phyloP scores from a whole-genome alignment of 1,284 basidiomycete species.

The Tilletia setariae region DNA sequence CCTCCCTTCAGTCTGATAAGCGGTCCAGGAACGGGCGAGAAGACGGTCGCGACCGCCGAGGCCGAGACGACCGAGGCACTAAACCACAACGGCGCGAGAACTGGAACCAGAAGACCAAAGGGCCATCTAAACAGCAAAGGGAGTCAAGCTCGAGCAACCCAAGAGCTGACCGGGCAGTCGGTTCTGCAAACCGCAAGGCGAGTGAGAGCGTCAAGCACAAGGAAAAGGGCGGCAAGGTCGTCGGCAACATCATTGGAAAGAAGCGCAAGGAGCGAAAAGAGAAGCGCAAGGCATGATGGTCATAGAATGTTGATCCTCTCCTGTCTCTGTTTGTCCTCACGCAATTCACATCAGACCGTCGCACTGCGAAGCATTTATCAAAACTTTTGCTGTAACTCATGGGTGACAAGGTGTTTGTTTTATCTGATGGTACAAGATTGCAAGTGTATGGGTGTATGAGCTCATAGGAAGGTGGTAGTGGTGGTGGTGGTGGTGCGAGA shows the following conservation, averaged over 20 bases:
- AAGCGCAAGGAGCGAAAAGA: slow-evolving; percentile 43
- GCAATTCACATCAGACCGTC: too few species aligned
- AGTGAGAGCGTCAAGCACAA: slow-evolving; percentile 18
- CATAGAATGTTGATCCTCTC: too few species aligned
- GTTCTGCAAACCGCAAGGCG: slow-evolving; percentile 5
- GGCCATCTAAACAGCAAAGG: neutral
- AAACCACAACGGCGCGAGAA: slow-evolving; percentile 15
- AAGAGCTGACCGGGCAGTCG: neutral
- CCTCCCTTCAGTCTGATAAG: neutral
- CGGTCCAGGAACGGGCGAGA: neutral
- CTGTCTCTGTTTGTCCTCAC: too few species aligned
- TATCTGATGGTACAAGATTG: too few species aligned
- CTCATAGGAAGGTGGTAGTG: too few species aligned
- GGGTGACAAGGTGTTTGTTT: too few species aligned
- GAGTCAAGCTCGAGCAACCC: neutral
- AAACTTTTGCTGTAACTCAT: too few species aligned
- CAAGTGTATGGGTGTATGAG: too few species aligned
- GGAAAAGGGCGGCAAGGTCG: slow-evolving; percentile 20
- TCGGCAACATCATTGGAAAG: slow-evolving; percentile 47
- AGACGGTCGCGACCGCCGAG: neutral
- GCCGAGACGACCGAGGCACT: neutral
- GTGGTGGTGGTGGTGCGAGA: too few species aligned
- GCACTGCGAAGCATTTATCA: too few species aligned
- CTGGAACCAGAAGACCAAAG: slow-evolving; percentile 21
- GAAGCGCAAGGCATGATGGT: neutral